phyloP scores from a whole-genome alignment of 2,329 filamentous ascomycete genomes.

The Chaetomiaceae sp. region DNA sequence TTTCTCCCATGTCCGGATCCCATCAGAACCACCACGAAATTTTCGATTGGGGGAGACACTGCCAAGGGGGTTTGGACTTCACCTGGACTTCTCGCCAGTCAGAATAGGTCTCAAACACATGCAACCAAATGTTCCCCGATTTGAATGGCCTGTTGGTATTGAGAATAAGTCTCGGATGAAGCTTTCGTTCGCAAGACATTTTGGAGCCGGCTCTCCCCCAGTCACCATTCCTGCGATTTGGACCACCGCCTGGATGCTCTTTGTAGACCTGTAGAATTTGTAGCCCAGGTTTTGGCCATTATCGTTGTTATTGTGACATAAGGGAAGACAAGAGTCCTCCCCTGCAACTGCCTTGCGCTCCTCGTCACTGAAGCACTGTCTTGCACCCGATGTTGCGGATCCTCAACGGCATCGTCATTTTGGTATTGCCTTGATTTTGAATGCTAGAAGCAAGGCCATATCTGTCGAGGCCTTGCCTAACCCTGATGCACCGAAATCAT shows the following conservation, averaged over 20 bases:
- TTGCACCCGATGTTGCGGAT: constrained; percentile 26
- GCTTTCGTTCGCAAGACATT: background rate
- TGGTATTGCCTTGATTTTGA: constrained; percentile 48
- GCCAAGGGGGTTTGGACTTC: too few species aligned
- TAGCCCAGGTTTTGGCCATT: constrained; percentile 24
- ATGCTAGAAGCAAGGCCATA: constrained; percentile 49
- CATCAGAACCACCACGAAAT: background rate
- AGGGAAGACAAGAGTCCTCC: constrained; percentile 10
- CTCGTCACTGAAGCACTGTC: constrained; percentile 22
- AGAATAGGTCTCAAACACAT: background rate
- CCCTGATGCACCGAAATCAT: constrained; percentile 55
- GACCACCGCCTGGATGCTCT: constrained; percentile 2
- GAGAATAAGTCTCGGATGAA: background rate
- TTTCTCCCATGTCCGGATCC: background rate
- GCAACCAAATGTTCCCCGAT: too few species aligned
- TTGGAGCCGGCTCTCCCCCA: background rate
- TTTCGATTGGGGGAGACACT: background rate
- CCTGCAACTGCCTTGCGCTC: constrained; percentile 16
- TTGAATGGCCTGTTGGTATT: background rate
- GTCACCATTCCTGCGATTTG: constrained; percentile 1
- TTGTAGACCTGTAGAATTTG: constrained; percentile 21
- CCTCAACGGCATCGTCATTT: constrained; percentile 30
- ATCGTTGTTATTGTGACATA: constrained; percentile 24
- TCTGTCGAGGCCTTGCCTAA: constrained; percentile 51
- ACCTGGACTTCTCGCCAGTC: background rate